phyloP scores from a whole-genome alignment of 371 early-diverging fungal genomes.

The Blastocladiella emersonii region DNA sequence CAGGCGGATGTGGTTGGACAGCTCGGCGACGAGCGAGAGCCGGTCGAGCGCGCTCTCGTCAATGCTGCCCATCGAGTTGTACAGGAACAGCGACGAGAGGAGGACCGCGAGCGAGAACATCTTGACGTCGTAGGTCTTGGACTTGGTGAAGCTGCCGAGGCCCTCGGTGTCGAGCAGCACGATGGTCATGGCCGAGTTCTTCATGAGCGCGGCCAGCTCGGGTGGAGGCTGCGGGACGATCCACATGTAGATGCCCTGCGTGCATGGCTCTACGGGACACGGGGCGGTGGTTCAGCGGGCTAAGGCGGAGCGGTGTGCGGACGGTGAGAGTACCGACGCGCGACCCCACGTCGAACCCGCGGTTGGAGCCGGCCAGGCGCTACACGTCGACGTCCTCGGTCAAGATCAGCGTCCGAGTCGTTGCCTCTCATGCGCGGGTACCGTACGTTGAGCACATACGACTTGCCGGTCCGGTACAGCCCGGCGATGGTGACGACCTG shows the following conservation, averaged over 20 bases:
- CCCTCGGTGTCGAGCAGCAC: constrained; percentile 6
- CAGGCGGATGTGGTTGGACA: neutral
- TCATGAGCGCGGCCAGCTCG: neutral
- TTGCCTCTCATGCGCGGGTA: neutral
- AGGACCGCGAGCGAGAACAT: constrained; percentile 3
- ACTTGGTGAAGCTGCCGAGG: constrained; percentile 1
- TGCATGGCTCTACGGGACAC: constrained; percentile 5
- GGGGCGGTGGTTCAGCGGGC: neutral
- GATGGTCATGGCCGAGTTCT: neutral
- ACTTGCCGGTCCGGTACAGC: constrained; percentile 3
- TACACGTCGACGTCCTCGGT: neutral
- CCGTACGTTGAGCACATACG: constrained; percentile 2
- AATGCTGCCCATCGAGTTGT: constrained; percentile 4
- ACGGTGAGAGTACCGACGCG: constrained; percentile 2
- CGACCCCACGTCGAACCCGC: constrained; percentile 4
- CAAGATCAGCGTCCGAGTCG: neutral
- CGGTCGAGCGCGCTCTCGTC: constrained; percentile 3
- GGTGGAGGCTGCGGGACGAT: neutral
- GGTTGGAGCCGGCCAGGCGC: constrained; percentile 1
- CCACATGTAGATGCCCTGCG: constrained; percentile 6
- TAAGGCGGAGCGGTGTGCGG: too few relatives aligned
- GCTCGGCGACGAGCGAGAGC: constrained; percentile 1
- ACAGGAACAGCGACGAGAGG: neutral
- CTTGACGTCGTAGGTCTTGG: constrained; percentile 4
- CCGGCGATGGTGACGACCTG: constrained; percentile 5